These are phyloP conservation scores for Dendrobium chrysotoxum DNA, from an alignment of 106 monocot species.

Conservation along the genomic window DNA sequence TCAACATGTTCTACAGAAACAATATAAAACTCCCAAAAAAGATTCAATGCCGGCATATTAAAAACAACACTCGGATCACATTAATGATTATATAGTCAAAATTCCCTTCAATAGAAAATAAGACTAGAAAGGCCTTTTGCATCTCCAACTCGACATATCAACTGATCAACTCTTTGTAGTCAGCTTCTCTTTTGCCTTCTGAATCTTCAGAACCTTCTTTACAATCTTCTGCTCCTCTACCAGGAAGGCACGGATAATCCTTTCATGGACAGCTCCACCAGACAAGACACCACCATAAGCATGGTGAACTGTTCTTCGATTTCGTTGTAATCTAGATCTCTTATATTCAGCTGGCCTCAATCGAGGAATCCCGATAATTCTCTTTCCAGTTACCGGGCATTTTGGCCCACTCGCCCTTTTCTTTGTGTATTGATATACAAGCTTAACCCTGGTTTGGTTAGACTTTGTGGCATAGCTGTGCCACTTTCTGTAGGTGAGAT, in stretches of 20 bases:
- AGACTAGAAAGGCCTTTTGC: background rate
- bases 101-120: no score
- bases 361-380: conserved; percentile 24
- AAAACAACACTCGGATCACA: background rate
- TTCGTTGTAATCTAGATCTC: conserved; percentile 27
- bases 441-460: no score
- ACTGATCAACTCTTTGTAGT: conserved; percentile 23
- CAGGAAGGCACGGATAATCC: conserved; percentile 44
- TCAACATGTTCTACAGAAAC: no score
- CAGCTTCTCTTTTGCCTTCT: conserved; percentile 56
- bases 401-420: no score
- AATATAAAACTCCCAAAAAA: background rate
- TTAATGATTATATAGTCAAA: no score
- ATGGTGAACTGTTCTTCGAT: conserved; percentile 33
- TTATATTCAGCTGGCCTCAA: conserved; percentile 35
- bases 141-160: background rate
- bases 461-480: no score
- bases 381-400: no score
- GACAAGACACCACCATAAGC: conserved; percentile 44
- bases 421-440: no score
- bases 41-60: background rate
- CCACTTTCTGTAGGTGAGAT: no score
- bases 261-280: no score
- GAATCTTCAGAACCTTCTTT: conserved; percentile 66
- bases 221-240: conserved; percentile 15